Conservation (phyloP, 768 basidiomycete species). For the Pulveroboletus frians region DNA sequence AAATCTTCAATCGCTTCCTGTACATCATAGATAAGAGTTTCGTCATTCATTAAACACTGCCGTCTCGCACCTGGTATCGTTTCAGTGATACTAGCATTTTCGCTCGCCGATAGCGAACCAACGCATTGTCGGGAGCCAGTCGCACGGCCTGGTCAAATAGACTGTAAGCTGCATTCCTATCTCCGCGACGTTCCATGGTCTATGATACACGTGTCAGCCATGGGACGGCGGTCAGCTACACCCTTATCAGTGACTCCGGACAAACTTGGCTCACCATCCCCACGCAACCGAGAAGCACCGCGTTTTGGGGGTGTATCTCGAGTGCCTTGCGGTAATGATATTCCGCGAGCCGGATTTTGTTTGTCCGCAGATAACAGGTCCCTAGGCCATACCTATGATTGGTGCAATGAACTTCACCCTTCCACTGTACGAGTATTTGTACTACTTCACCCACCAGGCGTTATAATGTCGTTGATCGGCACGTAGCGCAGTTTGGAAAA, state of each 20-base stretch:
- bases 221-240: conserved; percentile 1
- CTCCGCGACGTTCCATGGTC: conserved; percentile 85
- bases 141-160: conserved; percentile 78
- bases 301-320: conserved; percentile 90
- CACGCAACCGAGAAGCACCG: conserved; percentile 92
- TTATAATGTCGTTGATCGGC: conserved; percentile 94
- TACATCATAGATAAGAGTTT: conserved; percentile 22
- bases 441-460: conserved; percentile 71
- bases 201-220: conserved; percentile 33
- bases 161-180: conserved; percentile 67
- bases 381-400: conserved; percentile 92
- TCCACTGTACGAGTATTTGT: background rate
- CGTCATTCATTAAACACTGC: conserved; percentile 11
- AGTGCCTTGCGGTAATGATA: conserved; percentile 93
- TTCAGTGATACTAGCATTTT: conserved; percentile 84
- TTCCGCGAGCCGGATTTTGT: conserved; percentile 88
- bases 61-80: conserved; percentile 65
- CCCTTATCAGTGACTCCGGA: conserved; percentile 17
- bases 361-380: conserved; percentile 91
- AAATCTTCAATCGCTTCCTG: conserved; percentile 82
- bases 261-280: conserved; percentile 73
- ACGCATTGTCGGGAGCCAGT: conserved; percentile 81
- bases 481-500: conserved; percentile 88
- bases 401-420: conserved; percentile 22
- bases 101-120: conserved; percentile 91